phyloP scores from a whole-genome alignment of 805 yeast species.

The Kuraishia floccosa region DNA sequence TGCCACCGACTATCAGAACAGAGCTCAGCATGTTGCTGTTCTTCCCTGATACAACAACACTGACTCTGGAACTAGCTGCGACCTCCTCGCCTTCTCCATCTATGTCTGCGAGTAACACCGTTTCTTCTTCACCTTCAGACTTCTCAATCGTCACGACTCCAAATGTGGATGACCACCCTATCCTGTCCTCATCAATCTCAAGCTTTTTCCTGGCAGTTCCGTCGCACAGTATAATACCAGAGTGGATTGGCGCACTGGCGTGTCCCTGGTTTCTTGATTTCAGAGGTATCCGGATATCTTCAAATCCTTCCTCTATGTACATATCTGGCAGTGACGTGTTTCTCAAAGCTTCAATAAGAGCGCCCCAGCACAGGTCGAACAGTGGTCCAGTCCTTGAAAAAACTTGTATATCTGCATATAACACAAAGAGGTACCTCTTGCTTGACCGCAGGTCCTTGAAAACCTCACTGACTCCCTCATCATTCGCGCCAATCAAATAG shows the following conservation, averaged over 20 bases:
- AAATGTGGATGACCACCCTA: constrained; percentile 40
- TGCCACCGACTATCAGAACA: constrained; percentile 38
- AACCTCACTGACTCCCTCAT: constrained; percentile 18
- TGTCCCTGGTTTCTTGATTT: constrained; percentile 8
- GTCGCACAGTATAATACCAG: constrained; percentile 49
- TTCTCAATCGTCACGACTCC: constrained; percentile 36
- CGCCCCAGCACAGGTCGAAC: constrained; percentile 65
- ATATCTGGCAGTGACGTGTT: constrained; percentile 55
- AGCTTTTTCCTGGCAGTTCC: constrained; percentile 25
- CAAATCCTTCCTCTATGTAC: constrained; percentile 52
- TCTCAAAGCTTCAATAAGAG: constrained; percentile 51
- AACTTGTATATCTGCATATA: constrained; percentile 66
- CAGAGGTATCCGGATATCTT: constrained; percentile 24
- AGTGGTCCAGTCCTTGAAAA: constrained; percentile 77
- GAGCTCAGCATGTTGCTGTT: constrained; percentile 20
- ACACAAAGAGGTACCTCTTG: constrained; percentile 40
- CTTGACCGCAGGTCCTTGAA: constrained; percentile 21
- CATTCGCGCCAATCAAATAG: constrained; percentile 35
- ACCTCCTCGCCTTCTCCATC: constrained; percentile 82
- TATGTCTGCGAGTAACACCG: constrained; percentile 54
- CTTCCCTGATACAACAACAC: constrained; percentile 22
- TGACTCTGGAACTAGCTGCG: constrained; percentile 41
- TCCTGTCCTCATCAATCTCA: constrained; percentile 20
- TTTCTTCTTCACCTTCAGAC: constrained; percentile 4
- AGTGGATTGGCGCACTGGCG: constrained; percentile 33